phyloP scores from a whole-genome alignment of 148 eudicot genomes.

The Amaranthus hypochondriacus region DNA sequence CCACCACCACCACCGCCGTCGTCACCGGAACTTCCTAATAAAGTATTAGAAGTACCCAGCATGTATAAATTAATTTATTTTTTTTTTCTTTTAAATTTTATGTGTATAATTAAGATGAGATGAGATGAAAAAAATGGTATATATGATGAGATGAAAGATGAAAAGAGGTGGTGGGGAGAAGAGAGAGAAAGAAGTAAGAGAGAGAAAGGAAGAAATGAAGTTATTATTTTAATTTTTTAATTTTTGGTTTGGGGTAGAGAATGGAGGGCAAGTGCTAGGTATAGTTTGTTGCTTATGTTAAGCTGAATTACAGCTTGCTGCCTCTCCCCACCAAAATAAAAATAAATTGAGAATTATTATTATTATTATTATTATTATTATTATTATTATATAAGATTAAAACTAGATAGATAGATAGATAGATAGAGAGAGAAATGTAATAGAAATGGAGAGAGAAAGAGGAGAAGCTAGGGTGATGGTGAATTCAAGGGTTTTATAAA shows the following conservation, averaged over 20 bases:
- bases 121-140: neutral
- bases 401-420: neutral
- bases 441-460: neutral
- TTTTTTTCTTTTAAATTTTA: too few relatives aligned
- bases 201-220: neutral
- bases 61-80: constrained; percentile 13
- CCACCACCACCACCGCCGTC: constrained; percentile 20
- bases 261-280: too few relatives aligned
- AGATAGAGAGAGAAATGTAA: neutral
- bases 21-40: constrained; percentile 33
- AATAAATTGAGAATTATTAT: neutral
- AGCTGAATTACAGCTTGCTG: constrained; percentile 30
- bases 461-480: constrained; percentile 38
- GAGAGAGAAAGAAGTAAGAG: constrained; percentile 10
- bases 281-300: neutral
- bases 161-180: neutral
- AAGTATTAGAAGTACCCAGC: constrained; percentile 41
- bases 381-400: neutral
- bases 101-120: neutral
- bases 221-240: neutral
- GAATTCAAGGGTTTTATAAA: constrained; percentile 85
- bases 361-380: neutral
- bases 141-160: neutral
- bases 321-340: constrained; percentile 10
- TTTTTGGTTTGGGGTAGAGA: too few relatives aligned